Conservation (phyloP, 805 yeast species). For the Starmera pachycereana region DNA sequence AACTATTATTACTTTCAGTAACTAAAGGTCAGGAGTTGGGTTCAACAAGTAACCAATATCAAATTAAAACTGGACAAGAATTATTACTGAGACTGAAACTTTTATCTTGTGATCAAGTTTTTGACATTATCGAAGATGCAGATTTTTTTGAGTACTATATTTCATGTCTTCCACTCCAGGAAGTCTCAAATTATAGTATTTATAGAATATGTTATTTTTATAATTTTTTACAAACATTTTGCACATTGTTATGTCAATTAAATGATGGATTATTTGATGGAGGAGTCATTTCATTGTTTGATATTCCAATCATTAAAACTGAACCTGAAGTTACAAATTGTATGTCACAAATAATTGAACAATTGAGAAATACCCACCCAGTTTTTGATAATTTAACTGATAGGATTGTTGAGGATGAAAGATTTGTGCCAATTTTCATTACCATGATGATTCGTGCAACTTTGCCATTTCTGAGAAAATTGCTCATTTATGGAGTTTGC, state of each 20-base stretch:
- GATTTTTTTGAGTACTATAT: slow-evolving; percentile 49
- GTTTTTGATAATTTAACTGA: slow-evolving; percentile 19
- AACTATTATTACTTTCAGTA: neutral
- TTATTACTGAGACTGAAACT: slow-evolving; percentile 23
- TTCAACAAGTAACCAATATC: neutral
- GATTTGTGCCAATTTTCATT: slow-evolving; percentile 32
- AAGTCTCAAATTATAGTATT: slow-evolving; percentile 35
- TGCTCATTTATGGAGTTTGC: slow-evolving; percentile 45
- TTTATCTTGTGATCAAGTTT: slow-evolving; percentile 24
- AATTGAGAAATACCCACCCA: slow-evolving; percentile 18
- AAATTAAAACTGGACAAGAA: slow-evolving; percentile 13
- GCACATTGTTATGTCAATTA: slow-evolving; percentile 14
- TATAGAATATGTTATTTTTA: slow-evolving; percentile 39
- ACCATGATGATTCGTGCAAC: slow-evolving; percentile 45
- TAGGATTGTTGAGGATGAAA: slow-evolving; percentile 12
- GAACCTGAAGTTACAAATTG: slow-evolving; percentile 4
- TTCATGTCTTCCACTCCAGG: slow-evolving; percentile 37
- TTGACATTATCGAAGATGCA: slow-evolving; percentile 25
- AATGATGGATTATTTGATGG: slow-evolving; percentile 19
- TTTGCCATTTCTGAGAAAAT: slow-evolving; percentile 57
- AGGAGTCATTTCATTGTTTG: slow-evolving; percentile 21
- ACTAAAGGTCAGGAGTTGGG: slow-evolving; percentile 1
- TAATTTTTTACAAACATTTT: slow-evolving; percentile 37
- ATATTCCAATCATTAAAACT: slow-evolving; percentile 21
- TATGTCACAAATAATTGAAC: slow-evolving; percentile 6